These are phyloP conservation scores for Draba incana DNA, from an alignment of 345 rosid genomes.

Conservation along the genomic window DNA sequence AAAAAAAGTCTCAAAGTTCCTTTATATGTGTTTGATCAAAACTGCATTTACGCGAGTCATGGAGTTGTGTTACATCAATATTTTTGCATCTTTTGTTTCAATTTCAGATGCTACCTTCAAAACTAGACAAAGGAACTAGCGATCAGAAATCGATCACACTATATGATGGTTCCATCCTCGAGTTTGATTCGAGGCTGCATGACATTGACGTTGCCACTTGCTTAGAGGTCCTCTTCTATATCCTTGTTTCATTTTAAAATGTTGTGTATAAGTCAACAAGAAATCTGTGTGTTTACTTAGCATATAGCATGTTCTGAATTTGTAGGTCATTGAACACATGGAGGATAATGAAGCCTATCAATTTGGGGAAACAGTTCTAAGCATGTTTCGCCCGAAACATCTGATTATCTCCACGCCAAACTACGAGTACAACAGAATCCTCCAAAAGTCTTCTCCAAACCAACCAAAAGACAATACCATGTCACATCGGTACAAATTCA, in stretches of 20 bases:
- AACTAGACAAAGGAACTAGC: conserved; percentile 56
- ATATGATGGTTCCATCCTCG: conserved; percentile 82
- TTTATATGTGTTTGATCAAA: conserved; percentile 8
- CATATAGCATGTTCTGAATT: not conserved
- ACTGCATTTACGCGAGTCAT: conserved; percentile 7
- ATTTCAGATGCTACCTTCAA: conserved; percentile 74
- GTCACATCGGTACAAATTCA: conserved; percentile 60
- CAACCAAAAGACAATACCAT: conserved; percentile 48
- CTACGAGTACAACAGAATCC: conserved; percentile 84
- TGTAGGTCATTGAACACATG: conserved; percentile 94
- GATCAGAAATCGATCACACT: conserved; percentile 65
- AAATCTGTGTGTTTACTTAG: not conserved
- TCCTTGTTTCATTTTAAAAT: too few relatives aligned
- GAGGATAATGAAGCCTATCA: conserved; percentile 79
- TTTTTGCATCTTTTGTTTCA: conserved; percentile 14
- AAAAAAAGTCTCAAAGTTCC: too few relatives aligned
- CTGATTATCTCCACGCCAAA: conserved; percentile 90
- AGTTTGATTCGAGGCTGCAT: conserved; percentile 66
- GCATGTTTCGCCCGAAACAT: conserved; percentile 63
- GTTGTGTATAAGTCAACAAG: not conserved
- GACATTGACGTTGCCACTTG: conserved; percentile 86
- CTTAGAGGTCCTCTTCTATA: conserved; percentile 62
- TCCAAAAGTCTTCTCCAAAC: conserved; percentile 55
- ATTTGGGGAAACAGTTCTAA: conserved; percentile 71
- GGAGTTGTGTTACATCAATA: not conserved